Base-by-base conservation (phyloP, 2,329 filamentous ascomycete species). In the Colletotrichum sp. region DNA sequence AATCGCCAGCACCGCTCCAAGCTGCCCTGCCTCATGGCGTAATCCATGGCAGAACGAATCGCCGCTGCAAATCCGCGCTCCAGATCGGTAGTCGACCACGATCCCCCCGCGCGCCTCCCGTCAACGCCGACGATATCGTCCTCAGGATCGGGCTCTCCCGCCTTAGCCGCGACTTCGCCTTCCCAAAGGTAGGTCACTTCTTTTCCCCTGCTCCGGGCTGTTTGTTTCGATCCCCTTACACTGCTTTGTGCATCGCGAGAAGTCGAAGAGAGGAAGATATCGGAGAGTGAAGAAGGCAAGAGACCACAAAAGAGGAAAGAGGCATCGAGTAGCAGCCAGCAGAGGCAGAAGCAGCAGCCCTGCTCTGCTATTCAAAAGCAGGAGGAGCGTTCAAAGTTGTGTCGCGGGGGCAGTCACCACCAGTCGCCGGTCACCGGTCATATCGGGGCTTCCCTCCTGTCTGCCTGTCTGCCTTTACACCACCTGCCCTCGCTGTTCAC, bases 41-140 rank as follows among this genome's bases (percentile, higher is more conserved):
- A 92, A 90, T 90, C 89, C 89, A 92, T 92, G 91, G 90, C 90
- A 91, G 90, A 92, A 89, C 90, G 88, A 91, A 92, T 85, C 85
- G 72, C 71, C 82, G 82, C 83, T 85, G 85, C 85, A 86, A 87
- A 85, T 81, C 83, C 83, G 86, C 87, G 87, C 85, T 86, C 86
- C 83, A 85, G 86, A 88, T 87, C 87, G 87, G 86, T 84, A 88
- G 86, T 87, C 86, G 88, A 90, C 85, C 88, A 89, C 89, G 87
- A 90, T 82, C 80, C 81, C 75, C 79, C 82, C 87, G 86, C 86
- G 88, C 89, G 86, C 87, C 87, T 88, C 85, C 87, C 87, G 81
- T 84, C 86, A 79, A 80, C 84, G 80, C 81, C 84, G 80, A 76
- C 75, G 71, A 76, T 64, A 66, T 67, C 72, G 52, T 76, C 75